These are phyloP conservation scores for Diaporthe destruens DNA, from an alignment of 2,329 filamentous ascomycete genomes.

Conservation along the genomic window DNA sequence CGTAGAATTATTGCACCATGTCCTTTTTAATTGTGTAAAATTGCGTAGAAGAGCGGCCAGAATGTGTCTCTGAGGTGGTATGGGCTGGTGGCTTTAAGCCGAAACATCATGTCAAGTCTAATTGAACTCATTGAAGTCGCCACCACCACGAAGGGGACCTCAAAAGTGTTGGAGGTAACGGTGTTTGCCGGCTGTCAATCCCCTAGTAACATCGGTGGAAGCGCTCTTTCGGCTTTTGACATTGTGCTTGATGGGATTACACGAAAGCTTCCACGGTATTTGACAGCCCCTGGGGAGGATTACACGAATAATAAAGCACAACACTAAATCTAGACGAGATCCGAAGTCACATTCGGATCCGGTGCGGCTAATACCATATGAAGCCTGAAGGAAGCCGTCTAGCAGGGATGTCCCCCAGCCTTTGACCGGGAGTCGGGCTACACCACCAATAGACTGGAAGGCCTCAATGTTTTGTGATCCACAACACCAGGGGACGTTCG, in stretches of 20 bases:
- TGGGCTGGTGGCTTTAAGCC: background rate
- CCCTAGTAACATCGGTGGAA: background rate
- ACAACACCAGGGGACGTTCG: background rate
- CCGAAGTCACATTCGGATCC: background rate
- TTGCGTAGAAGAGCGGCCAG: background rate
- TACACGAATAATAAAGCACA: background rate
- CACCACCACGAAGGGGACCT: background rate
- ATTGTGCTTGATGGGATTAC: too few species aligned
- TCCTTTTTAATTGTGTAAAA: background rate
- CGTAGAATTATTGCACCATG: too few species aligned
- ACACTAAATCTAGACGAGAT: background rate
- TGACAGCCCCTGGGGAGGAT: background rate
- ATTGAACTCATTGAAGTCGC: background rate
- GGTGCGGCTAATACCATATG: background rate
- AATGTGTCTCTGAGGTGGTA: background rate
- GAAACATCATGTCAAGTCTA: background rate
- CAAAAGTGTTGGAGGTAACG: background rate
- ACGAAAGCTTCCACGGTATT: background rate
- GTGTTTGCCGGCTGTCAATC: background rate
- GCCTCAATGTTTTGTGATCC: background rate
- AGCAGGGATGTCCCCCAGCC: background rate
- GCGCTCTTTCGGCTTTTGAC: background rate
- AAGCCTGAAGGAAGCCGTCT: constrained; percentile 16
- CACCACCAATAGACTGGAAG: background rate
- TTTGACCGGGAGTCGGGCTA: background rate